Conservation (phyloP, 495 filamentous ascomycete species). For the Aspergillus sclerotiicarbonarius region DNA sequence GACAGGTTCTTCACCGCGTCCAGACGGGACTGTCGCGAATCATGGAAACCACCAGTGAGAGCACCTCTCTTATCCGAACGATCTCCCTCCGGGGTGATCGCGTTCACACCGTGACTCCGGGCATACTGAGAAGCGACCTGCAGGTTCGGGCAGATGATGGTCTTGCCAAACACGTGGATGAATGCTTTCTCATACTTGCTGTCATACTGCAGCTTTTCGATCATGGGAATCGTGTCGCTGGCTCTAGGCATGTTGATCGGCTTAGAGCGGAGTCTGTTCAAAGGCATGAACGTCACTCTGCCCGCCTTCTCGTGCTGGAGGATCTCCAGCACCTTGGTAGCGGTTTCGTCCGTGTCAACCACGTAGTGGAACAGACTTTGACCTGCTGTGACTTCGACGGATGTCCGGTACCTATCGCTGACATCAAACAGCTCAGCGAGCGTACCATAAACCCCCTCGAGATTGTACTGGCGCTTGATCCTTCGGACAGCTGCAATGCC, state of each 20-base stretch:
- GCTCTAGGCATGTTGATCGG: slow-evolving; percentile 75
- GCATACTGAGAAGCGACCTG: slow-evolving; percentile 84
- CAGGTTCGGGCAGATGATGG: slow-evolving; percentile 88
- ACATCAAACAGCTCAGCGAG: slow-evolving; percentile 88
- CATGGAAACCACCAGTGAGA: slow-evolving; percentile 88
- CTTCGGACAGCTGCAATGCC: slow-evolving; percentile 80
- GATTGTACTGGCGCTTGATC: slow-evolving; percentile 70
- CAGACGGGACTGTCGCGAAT: slow-evolving; percentile 76
- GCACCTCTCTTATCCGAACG: slow-evolving; percentile 91
- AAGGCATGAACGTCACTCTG: slow-evolving; percentile 92
- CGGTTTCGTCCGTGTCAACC: slow-evolving; percentile 88
- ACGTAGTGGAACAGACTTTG: slow-evolving; percentile 95
- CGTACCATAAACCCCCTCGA: slow-evolving; percentile 90
- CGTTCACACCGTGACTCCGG: slow-evolving; percentile 82
- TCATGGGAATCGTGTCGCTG: slow-evolving; percentile 80
- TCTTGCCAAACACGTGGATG: slow-evolving; percentile 91
- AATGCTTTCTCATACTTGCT: slow-evolving; percentile 77
- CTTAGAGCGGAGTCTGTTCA: slow-evolving; percentile 71
- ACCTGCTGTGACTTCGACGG: slow-evolving; percentile 90
- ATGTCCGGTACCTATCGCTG: slow-evolving; percentile 77
- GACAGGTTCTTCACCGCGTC: slow-evolving; percentile 77
- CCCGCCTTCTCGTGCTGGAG: slow-evolving; percentile 77
- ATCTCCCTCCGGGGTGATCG: slow-evolving; percentile 92
- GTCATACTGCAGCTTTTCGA: slow-evolving; percentile 82
- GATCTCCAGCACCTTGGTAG: slow-evolving; percentile 73